Evolutionary conservation across 2,329 filamentous ascomycete genomes (phyloP), one percentile per base, ranked within the genome.

Genomic region (Chrysosphaeria jannelii): DNA sequence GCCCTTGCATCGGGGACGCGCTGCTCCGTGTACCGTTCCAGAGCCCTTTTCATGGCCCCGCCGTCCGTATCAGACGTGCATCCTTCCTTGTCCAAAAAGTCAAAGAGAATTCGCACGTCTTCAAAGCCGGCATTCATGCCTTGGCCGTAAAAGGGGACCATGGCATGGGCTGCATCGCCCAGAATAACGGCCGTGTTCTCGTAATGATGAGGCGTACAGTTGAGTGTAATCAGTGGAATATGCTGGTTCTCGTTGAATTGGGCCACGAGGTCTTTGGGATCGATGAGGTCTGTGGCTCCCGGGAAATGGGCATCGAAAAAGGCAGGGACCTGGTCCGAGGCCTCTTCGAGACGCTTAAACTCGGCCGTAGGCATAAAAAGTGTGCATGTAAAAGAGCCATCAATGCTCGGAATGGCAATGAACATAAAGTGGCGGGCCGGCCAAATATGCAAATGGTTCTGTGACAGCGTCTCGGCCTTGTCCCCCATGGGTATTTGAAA

Each of bases 111-210:
- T 6, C 71, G 65, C 8, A 97, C 78, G 36, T 91, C 81, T 46
- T 97, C 85, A 20, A 97, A 60, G 1, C 85, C 85, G 0, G 85
- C 72, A 38, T 97, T 97, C 66, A 97, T 88, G 18, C 85, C 85
- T 42, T 97, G 85, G 0, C 85, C 85, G 42, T 93, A 97, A 44
- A 97, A 97, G 0, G 85, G 85, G 0, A 97, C 78, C 67, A 97
- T 91, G 27, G 88, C 85, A 41, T 97, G 85, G 0, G 85, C 79
- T 6, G 85, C 78, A 39, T 97, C 85, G 28, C 85, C 85, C 17
- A 97, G 41, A 23, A 97, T 75, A 28, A 89, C 76, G 15, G 58
- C 76, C 1, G 65, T 70, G 13, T 63, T 62, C 23, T 47, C 52
- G 46, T 62, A 76, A 47, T 90, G 76, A 44, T 93, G 74, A 0